Evolutionary conservation across 1,139 yeast species (phyloP).

Genomic region (Suhomyces yuchorum): DNA sequence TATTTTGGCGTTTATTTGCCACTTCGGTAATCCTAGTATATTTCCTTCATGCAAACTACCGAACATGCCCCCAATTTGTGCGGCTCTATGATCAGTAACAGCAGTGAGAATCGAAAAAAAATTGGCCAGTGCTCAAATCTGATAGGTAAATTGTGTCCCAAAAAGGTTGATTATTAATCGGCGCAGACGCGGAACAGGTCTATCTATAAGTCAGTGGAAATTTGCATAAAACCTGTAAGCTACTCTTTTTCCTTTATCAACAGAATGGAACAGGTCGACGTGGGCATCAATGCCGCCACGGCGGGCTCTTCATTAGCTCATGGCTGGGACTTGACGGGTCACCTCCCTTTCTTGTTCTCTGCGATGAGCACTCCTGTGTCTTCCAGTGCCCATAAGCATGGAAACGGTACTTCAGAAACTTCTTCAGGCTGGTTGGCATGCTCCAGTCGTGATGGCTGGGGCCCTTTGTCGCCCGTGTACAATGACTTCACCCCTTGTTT

Average conservation of each 20-base stretch:
- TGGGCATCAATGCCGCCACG: conserved; percentile 9
- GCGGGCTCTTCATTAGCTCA: conserved; percentile 3
- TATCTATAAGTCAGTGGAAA: background rate
- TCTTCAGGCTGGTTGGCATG: conserved; percentile 15
- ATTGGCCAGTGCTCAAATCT: background rate
- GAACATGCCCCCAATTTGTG: background rate
- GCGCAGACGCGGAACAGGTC: background rate
- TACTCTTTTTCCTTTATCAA: background rate
- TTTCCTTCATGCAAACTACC: background rate
- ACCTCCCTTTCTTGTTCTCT: conserved; percentile 9
- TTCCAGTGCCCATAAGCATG: background rate
- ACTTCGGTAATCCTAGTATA: background rate
- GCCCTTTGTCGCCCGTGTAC: conserved; percentile 59
- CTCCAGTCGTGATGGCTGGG: conserved; percentile 62
- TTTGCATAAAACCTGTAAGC: background rate
- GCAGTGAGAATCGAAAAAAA: background rate
- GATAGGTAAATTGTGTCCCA: background rate
- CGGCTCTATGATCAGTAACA: background rate
- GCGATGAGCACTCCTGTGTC: background rate
- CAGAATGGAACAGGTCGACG: conserved; percentile 12
- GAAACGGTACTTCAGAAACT: background rate
- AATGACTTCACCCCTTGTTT: conserved; percentile 84
- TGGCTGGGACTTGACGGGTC: conserved; percentile 12
- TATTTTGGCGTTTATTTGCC: background rate
- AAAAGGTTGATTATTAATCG: background rate